Evolutionary conservation across 1,284 basidiomycete species (phyloP), one percentile per base, ranked within the genome.

Genomic region (Fomitopsis betulina): DNA sequence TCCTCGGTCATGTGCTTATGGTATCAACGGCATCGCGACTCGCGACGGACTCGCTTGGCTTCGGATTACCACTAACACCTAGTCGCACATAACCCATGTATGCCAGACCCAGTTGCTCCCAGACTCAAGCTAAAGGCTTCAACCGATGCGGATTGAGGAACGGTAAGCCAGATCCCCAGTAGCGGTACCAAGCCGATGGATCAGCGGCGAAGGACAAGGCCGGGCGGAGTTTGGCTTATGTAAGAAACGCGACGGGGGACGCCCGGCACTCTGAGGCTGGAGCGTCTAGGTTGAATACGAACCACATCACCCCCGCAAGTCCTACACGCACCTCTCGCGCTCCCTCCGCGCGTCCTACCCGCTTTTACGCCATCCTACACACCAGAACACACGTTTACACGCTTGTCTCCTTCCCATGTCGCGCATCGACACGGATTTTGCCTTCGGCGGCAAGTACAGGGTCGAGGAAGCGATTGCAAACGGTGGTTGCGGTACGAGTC

Each of bases 381-480:
- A 32, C 49, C 23, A 51, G 17, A 47, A 33, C n/a, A 51, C 49
- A 32, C 23, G 21, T 47, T 32, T 43, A 13, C 56, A 47, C 53
- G 52, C 27, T 43, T 25, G 35, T 57, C 60, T 56, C 21, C 53
- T 42, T 58, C 38, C 55, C 50, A 55, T 45, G 45, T 52, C 59
- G 42, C 59, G 32, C 37, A 37, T 13, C 58, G 57, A 38, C 61
- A 88, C 89, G 84, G 86, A 88, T 69, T 82, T 83, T 67, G 86
- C 85, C 50, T 93, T 96, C 63, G 94, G 91, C 63, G 93, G 93
- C 64, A 95, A 95, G 77, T 96, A 94, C 78, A 85, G 89, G 64
- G 86, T 97, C 63, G 94, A 95, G 69, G 93, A 96, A 75, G 94
- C 96, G 81, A 95, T 97, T 69, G 94, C 93, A 40, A 93, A 89